phyloP scores from a whole-genome alignment of 192 early-diverging fungal genomes.

The Podila clonocystis region DNA sequence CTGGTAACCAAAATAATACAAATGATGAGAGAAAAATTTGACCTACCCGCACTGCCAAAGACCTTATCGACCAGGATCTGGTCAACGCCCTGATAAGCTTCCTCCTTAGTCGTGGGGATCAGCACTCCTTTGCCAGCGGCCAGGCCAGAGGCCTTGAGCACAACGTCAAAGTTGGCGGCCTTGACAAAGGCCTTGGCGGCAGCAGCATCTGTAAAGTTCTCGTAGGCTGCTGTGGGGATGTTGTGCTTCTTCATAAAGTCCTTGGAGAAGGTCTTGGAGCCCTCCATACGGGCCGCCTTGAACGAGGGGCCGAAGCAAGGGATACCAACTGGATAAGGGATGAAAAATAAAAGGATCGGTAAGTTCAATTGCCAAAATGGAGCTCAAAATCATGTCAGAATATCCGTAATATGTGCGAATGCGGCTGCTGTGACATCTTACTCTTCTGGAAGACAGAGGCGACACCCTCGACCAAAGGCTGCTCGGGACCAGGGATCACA shows the following conservation, averaged over 20 bases:
- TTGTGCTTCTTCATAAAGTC: conserved; percentile 97
- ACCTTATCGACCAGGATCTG: conserved; percentile 90
- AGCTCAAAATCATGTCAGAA: not conserved
- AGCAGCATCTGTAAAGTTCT: conserved; percentile 50
- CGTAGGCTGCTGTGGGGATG: conserved; percentile 96
- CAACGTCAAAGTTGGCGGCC: conserved; percentile 33
- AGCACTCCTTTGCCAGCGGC: conserved; percentile 99
- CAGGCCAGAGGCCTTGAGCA: conserved; percentile 87
- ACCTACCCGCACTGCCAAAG: conserved; percentile 87
- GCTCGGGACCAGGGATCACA: conserved; percentile 96
- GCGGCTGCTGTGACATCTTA: conserved; percentile 56
- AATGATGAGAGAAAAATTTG: not conserved
- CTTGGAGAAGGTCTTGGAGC: conserved; percentile 98
- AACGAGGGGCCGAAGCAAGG: conserved; percentile 92
- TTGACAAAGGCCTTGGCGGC: conserved; percentile 21
- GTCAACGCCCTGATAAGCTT: conserved; percentile 86
- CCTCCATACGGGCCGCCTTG: conserved; percentile 92
- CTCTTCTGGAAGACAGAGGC: conserved; percentile 82
- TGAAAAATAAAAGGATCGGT: not conserved
- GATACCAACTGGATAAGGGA: conserved; percentile 72
- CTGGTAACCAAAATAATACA: not conserved
- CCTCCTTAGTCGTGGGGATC: conserved; percentile 85
- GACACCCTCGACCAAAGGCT: conserved; percentile 95
- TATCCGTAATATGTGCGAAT: not conserved
- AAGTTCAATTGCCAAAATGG: conserved; percentile 1